These are phyloP conservation scores for Fusarium pininemorale DNA, from an alignment of 2,329 filamentous ascomycete species.

Conservation along the genomic window DNA sequence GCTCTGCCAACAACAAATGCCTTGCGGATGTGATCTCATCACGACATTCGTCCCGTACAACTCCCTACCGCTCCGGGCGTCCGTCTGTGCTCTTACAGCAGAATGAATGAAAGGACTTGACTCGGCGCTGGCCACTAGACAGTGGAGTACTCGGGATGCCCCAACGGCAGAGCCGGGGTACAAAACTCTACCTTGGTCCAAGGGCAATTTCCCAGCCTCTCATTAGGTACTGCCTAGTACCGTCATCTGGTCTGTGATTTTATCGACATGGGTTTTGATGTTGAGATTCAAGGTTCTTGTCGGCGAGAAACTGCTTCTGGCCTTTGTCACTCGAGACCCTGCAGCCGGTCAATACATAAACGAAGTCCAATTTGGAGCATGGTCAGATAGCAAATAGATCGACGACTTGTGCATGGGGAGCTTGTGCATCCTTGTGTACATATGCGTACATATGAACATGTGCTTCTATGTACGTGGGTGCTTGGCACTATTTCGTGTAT, in stretches of 20 bases:
- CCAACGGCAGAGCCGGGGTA: slow-evolving; percentile 33
- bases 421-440: neutral
- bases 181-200: slow-evolving; percentile 33
- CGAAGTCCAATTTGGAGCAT: slow-evolving; percentile 13
- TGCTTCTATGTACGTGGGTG: neutral
- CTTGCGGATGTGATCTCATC: slow-evolving; percentile 5
- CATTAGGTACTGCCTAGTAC: slow-evolving; percentile 26
- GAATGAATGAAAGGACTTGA: slow-evolving; percentile 33
- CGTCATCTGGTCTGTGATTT: slow-evolving; percentile 27
- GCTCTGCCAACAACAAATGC: neutral
- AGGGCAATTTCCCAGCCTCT: slow-evolving; percentile 40
- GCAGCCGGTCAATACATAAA: slow-evolving; percentile 13
- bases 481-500: slow-evolving; percentile 8
- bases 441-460: neutral
- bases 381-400: slow-evolving; percentile 22
- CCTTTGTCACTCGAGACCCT: slow-evolving; percentile 12
- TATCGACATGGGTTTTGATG: slow-evolving; percentile 28
- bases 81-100: slow-evolving; percentile 28
- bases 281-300: slow-evolving; percentile 33
- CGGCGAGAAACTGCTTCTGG: slow-evolving; percentile 27
- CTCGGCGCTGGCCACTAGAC: slow-evolving; percentile 38
- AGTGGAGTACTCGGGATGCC: slow-evolving; percentile 30
- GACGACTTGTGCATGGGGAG: slow-evolving; percentile 19
- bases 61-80: slow-evolving; percentile 10
- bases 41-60: neutral